Evolutionary conservation across 192 early-diverging fungal genomes (phyloP).

Genomic region (Rhizoclosmatium sp.): DNA sequence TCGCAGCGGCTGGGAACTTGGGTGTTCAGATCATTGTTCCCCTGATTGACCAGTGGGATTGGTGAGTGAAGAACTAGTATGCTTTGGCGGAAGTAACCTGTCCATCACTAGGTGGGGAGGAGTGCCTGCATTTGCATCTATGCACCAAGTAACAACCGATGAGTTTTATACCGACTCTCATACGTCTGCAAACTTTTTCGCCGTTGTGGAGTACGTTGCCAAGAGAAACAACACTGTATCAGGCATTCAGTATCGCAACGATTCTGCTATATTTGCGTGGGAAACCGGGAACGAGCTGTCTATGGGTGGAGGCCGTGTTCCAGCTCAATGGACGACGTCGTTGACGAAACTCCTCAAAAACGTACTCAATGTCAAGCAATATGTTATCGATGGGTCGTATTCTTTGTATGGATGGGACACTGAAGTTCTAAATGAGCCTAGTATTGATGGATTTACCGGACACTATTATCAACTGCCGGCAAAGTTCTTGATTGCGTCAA

Average conservation of each 20-base stretch:
- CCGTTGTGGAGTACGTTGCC: conserved; percentile 42
- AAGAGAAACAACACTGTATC: conserved; percentile 54
- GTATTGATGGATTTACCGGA: conserved; percentile 48
- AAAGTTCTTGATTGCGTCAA: too few species aligned
- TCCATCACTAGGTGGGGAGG: conserved; percentile 28
- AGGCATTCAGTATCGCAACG: conserved; percentile 50
- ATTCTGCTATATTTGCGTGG: conserved; percentile 53
- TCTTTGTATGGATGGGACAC: conserved; percentile 37
- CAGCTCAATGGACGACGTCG: conserved; percentile 49
- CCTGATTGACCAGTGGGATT: conserved; percentile 39
- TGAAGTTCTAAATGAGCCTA: conserved; percentile 32
- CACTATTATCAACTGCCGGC: conserved; percentile 44
- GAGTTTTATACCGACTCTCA: conserved; percentile 45
- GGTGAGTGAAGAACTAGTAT: too few species aligned
- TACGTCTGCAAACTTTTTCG: conserved; percentile 36
- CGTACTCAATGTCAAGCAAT: conserved; percentile 25
- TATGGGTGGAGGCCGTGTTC: conserved; percentile 17
- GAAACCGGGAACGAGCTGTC: conserved; percentile 61
- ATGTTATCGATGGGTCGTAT: conserved; percentile 50
- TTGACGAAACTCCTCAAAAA: conserved; percentile 39
- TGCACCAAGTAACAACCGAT: not conserved
- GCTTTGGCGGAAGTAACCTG: too few species aligned
- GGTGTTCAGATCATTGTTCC: conserved; percentile 53
- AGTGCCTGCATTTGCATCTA: conserved; percentile 13
- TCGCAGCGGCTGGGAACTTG: conserved; percentile 39